A percentile compares a stretch with the other conserved stretches of the same genome.
These are phyloP conservation scores for Ceratobasidium sp. DNA, from an alignment of 1,284 basidiomycete species.

Conservation along the genomic window DNA sequence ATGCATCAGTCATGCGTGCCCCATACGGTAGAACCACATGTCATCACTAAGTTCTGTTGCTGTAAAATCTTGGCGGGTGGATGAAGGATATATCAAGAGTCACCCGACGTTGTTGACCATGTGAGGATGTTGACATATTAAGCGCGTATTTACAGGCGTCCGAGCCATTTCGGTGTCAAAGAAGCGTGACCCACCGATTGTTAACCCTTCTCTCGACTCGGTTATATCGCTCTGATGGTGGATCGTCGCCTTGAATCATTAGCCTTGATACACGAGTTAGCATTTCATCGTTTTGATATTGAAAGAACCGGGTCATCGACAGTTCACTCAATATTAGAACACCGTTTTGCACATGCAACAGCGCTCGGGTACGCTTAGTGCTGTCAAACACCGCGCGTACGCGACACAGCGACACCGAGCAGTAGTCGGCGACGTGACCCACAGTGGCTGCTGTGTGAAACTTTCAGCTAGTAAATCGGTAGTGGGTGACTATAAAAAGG, in stretches of 20 bases:
- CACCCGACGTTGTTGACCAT: neutral
- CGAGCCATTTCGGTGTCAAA: neutral
- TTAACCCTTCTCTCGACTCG: neutral
- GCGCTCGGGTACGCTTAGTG: neutral
- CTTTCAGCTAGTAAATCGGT: neutral
- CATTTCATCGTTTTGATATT: neutral
- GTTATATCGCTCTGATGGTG: neutral
- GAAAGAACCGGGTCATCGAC: no score
- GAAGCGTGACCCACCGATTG: neutral
- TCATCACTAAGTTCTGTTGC: neutral
- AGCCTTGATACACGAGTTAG: neutral
- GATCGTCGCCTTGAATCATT: neutral
- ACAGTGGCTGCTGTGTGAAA: no score
- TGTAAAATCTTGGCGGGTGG: neutral
- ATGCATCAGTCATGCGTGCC: no score
- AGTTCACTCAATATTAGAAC: no score
- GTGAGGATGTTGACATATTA: neutral
- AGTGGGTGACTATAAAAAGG: neutral
- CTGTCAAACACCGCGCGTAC: constrained; percentile 1
- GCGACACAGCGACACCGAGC: neutral
- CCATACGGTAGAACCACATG: neutral
- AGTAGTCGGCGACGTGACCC: neutral
- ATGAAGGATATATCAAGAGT: neutral
- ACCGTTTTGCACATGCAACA: constrained; percentile 6
- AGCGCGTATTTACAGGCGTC: neutral